These are phyloP conservation scores for Kazachstania africana DNA, from an alignment of 805 yeast genomes.

Conservation along the genomic window DNA sequence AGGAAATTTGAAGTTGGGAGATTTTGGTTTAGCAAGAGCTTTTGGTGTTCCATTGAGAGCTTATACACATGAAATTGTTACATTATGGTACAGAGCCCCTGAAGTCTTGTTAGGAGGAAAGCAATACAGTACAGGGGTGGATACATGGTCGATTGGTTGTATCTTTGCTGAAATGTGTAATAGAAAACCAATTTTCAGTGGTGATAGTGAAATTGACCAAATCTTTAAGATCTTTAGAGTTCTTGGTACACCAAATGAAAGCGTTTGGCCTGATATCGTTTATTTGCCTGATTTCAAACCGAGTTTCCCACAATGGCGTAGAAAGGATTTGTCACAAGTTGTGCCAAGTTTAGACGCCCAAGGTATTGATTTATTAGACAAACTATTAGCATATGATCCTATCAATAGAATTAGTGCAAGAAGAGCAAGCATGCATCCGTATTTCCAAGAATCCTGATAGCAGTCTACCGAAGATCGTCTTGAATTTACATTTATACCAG, in stretches of 20 bases:
- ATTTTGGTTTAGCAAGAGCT: constrained; percentile 94
- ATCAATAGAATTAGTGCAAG: constrained; percentile 89
- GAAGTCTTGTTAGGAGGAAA: constrained; percentile 92
- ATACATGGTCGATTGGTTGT: constrained; percentile 98
- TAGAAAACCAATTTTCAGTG: constrained; percentile 95
- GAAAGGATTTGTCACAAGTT: constrained; percentile 73
- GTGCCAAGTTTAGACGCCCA: constrained; percentile 73
- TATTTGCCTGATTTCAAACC: constrained; percentile 77
- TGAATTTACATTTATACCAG: too few species aligned
- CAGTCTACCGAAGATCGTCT: too few species aligned
- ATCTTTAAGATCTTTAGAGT: constrained; percentile 80
- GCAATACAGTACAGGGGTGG: constrained; percentile 92
- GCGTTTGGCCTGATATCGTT: constrained; percentile 95
- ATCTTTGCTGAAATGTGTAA: constrained; percentile 97
- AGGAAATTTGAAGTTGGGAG: constrained; percentile 90
- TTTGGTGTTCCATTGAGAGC: constrained; percentile 97
- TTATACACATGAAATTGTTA: constrained; percentile 93
- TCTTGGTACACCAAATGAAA: constrained; percentile 94
- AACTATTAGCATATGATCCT: constrained; percentile 82
- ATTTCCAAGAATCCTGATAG: constrained; percentile 16
- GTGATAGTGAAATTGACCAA: constrained; percentile 93
- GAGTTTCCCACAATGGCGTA: constrained; percentile 74
- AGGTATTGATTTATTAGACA: constrained; percentile 74
- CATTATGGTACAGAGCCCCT: constrained; percentile 96
- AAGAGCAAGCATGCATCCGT: constrained; percentile 82